Evolutionary conservation across 306 rosid genomes (phyloP).

Genomic region (Astragalus glycyphyllos): DNA sequence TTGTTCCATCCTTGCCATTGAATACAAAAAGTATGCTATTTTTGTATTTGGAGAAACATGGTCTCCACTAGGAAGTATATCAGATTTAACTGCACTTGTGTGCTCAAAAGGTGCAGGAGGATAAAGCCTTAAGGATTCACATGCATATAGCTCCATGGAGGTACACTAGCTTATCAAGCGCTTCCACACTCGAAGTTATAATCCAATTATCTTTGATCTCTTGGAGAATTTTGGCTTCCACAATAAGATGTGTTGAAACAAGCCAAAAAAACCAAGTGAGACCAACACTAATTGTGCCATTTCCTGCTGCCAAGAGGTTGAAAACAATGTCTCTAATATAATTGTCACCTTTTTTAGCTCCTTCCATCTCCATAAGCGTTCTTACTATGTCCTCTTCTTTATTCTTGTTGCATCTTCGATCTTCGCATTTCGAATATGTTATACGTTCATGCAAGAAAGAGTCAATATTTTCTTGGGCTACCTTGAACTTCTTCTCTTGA

Average conservation of each 20-base stretch:
- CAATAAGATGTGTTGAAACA: conserved; percentile 12
- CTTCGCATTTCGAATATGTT: neutral
- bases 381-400: neutral
- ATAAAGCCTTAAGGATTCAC: conserved; percentile 36
- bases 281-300: neutral
- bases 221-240: conserved; percentile 30
- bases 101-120: neutral
- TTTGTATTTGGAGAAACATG: conserved; percentile 16
- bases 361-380: neutral
- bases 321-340: neutral
- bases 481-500: neutral
- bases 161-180: conserved; percentile 9
- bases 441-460: neutral
- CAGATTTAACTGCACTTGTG: conserved; percentile 11
- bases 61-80: conserved; percentile 33
- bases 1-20: conserved; percentile 37
- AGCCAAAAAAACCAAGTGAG: conserved; percentile 39
- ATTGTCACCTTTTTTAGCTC: neutral
- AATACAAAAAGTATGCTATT: neutral
- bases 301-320: neutral
- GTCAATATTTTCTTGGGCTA: neutral
- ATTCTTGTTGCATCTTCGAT: neutral
- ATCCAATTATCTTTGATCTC: conserved; percentile 22
- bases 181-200: neutral
- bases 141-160: conserved; percentile 33